Evolutionary conservation across 192 early-diverging fungal species (phyloP), one percentile per base, ranked within the genome.

Genomic region (Pilaira anomala): DNA sequence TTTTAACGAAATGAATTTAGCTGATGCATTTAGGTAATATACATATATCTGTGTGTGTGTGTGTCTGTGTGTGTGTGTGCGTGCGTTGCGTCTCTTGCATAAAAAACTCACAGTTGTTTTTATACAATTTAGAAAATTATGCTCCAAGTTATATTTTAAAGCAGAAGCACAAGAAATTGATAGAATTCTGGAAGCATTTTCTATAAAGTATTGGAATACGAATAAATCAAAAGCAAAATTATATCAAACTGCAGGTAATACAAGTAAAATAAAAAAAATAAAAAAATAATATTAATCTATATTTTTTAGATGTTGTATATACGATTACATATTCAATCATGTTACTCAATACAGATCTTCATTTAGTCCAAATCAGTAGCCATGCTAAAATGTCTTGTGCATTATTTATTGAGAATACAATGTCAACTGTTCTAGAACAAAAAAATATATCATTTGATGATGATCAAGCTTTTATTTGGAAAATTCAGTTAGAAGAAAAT

Each of bases 91-190:
- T n/a, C n/a, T n/a, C n/a, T n/a, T n/a, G n/a, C n/a, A n/a, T n/a
- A n/a, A n/a, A n/a, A n/a, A n/a, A n/a, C n/a, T n/a, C n/a, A n/a
- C n/a, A n/a, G n/a, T n/a, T n/a, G n/a, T n/a, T n/a, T n/a, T n/a
- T n/a, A n/a, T 51, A 9, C 24, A 16, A n/a, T 28, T 33, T 39
- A 83, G 85, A 71, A 42, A 60, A 18, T 70, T 98, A 49, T 93
- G 93, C 62, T 71, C 75, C 51, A 89, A 91, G 36, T 75, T 96
- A 0, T 83, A 86, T 30, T 74, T 98, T 56, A 91, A 90, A 51
- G 96, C 90, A 25, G 96, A 98, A 74, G 85, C 95, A 11, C 96
- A 98, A 69, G 82, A 91, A 52, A 87, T 98, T 29, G 94, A 94
- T 73, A 81, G 96, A 21, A 87, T 97, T 36, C 72, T 98, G 44